Conservation (phyloP, 176 grass and related monocot genomes). For the Calamus simplicifolius region DNA sequence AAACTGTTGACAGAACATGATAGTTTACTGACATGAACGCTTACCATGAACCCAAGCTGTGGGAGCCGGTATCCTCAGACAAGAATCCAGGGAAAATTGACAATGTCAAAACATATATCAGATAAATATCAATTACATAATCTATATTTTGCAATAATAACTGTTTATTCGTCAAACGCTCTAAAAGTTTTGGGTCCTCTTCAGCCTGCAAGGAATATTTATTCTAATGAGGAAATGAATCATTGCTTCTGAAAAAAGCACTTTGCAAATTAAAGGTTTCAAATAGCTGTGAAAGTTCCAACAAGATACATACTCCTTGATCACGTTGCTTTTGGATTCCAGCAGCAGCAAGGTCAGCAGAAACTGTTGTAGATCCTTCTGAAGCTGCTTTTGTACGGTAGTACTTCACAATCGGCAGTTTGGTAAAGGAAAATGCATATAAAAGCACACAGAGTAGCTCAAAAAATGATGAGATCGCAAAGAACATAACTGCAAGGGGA, state of each 20-base stretch:
- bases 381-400: conserved; percentile 59
- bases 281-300: not conserved
- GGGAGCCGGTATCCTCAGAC: conserved; percentile 85
- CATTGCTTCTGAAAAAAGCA: no score
- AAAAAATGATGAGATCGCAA: conserved; percentile 47
- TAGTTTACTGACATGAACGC: not conserved
- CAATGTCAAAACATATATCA: conserved; percentile 51
- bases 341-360: conserved; percentile 58
- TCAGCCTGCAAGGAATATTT: conserved; percentile 22
- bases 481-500: conserved; percentile 52
- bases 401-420: conserved; percentile 73
- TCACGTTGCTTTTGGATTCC: conserved; percentile 24
- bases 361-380: conserved; percentile 54
- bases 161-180: conserved; percentile 45
- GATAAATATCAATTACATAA: conserved; percentile 41
- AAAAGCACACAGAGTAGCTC: conserved; percentile 51
- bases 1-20: no score
- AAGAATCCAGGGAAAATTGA: conserved; percentile 88
- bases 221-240: no score
- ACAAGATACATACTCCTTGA: conserved; percentile 8
- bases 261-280: no score
- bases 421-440: conserved; percentile 69
- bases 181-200: conserved; percentile 48
- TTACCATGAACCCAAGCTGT: conserved; percentile 70
- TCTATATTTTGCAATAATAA: conserved; percentile 54